Conservation (phyloP, 1,284 basidiomycete genomes). For the Xerocomus nothofagi region DNA sequence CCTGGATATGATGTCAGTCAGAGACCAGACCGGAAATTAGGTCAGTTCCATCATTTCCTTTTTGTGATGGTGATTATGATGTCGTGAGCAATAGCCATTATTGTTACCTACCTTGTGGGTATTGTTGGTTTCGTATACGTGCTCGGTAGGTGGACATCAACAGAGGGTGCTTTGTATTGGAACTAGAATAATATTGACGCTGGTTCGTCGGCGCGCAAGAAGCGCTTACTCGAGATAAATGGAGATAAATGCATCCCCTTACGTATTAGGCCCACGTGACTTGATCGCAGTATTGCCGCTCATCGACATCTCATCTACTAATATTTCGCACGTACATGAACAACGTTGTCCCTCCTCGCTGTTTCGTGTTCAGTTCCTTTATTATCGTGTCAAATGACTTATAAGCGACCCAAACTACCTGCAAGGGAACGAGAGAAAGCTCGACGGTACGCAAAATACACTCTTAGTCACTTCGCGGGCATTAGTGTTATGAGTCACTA, state of each 20-base stretch:
- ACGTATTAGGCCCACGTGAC: conserved; percentile 18
- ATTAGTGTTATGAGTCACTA: not conserved
- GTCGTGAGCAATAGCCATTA: conserved; percentile 40
- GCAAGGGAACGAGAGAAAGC: conserved; percentile 42
- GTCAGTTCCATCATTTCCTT: conserved; percentile 25
- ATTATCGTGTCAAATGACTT: conserved; percentile 51
- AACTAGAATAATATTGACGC: conserved; percentile 15
- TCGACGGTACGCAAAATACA: conserved; percentile 38
- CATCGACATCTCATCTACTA: not conserved
- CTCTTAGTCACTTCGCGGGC: not conserved
- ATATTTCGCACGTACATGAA: not conserved
- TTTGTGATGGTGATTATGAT: conserved; percentile 9
- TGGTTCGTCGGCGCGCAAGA: conserved; percentile 7
- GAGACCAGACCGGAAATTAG: conserved; percentile 40
- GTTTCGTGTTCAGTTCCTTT: conserved; percentile 4
- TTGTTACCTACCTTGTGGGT: conserved; percentile 48
- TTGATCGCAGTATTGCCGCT: not conserved
- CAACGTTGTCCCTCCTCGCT: conserved; percentile 17
- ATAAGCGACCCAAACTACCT: conserved; percentile 59
- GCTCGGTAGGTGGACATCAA: conserved; percentile 37
- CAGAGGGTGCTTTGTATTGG: conserved; percentile 41
- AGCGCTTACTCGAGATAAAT: not conserved
- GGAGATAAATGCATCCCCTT: conserved; percentile 6
- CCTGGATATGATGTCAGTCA: conserved; percentile 38
- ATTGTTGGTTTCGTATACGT: conserved; percentile 42